Base-by-base conservation (phyloP, 495 filamentous ascomycete species). In the Chaetomium cochliodes region DNA sequence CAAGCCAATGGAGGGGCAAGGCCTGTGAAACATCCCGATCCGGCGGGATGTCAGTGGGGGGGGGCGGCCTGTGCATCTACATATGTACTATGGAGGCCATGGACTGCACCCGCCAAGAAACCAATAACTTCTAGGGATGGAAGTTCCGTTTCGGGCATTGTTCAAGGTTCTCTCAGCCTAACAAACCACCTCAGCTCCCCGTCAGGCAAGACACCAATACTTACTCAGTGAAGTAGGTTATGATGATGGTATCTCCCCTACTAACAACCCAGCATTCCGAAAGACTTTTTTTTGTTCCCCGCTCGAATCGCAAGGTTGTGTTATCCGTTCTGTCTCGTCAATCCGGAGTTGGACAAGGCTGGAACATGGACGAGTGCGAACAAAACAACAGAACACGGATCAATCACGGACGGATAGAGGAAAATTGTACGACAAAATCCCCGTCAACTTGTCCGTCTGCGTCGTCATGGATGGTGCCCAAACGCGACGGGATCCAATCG, bases 391-490 rank as follows among this genome's bases (percentile, higher is more conserved):
- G n/a, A n/a, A 4, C 6, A 50, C 6, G 20, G 18, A 50, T 12
- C 15, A 11, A 53, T 41, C 55, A 11, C 37, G 4, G 3, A 1
- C 37, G 22, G 3, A 50, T n/a, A 23, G 52, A 55, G n/a, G 5
- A 33, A 55, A 11, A 12, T 41, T 63, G 60, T 55, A 46, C 46
- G 23, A 66, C 59, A 15, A 12, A 5, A 9, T 37, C 9, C 33
- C 33, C 33, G 33, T 37, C 33, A 37, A 7, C 55, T 25, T 20
- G 25, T 62, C 65, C 49, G 41, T 20, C 57, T 37, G 46, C 59
- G 65, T 58, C 59, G 59, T 66, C 54, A 63, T 60, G 47, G 60
- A 59, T 49, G 60, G n/a, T 63, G 55, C 55, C 65, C 60, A 59
- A 66, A 58, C 25, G 33, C 58, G 26, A 28, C 30, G 54, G 54